A percentile compares a stretch with the other conserved stretches of the same genome.
These are phyloP conservation scores for Dendrothele bispora DNA, from an alignment of 768 basidiomycete species.

Conservation along the genomic window DNA sequence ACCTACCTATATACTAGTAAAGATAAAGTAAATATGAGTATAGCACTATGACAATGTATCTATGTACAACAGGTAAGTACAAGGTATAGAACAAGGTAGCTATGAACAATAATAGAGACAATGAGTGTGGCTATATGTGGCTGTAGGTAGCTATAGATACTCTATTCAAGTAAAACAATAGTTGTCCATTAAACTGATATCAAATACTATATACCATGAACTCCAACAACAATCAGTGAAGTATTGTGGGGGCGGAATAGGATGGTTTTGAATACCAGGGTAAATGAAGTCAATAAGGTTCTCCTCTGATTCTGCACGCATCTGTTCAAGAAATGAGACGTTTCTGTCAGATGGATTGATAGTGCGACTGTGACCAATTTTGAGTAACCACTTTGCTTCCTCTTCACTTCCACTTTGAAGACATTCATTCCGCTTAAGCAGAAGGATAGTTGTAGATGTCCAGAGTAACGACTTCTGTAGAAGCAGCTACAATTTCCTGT, in stretches of 20 bases:
- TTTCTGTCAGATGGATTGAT: conserved; percentile 6
- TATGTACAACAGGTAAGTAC: too few relatives aligned
- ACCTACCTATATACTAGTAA: too few relatives aligned
- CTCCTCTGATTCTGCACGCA: conserved; percentile 18
- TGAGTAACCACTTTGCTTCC: conserved; percentile 25
- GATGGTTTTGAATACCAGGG: not conserved
- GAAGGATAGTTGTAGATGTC: conserved; percentile 23
- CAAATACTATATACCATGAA: too few relatives aligned
- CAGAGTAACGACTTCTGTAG: conserved; percentile 34
- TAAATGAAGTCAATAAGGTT: conserved; percentile 6
- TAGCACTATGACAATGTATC: too few relatives aligned
- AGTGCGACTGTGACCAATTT: conserved; percentile 23
- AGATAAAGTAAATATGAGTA: too few relatives aligned
- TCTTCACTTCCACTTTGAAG: conserved; percentile 25
- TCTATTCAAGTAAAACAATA: too few relatives aligned
- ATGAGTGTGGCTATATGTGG: too few relatives aligned
- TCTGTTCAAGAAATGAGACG: conserved; percentile 21
- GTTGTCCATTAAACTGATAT: too few relatives aligned
- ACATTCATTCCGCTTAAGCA: conserved; percentile 35
- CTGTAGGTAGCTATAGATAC: too few relatives aligned
- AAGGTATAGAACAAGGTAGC: too few relatives aligned
- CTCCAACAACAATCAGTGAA: conserved; percentile 24
- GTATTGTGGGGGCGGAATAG: conserved; percentile 15
- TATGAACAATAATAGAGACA: too few relatives aligned
- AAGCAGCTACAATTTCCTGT: conserved; percentile 32